Percentiles rank a stretch among this genome's conserved stretches.
These are phyloP conservation scores for Eucalyptus coolabah DNA, from an alignment of 345 rosid species.

Conservation along the genomic window DNA sequence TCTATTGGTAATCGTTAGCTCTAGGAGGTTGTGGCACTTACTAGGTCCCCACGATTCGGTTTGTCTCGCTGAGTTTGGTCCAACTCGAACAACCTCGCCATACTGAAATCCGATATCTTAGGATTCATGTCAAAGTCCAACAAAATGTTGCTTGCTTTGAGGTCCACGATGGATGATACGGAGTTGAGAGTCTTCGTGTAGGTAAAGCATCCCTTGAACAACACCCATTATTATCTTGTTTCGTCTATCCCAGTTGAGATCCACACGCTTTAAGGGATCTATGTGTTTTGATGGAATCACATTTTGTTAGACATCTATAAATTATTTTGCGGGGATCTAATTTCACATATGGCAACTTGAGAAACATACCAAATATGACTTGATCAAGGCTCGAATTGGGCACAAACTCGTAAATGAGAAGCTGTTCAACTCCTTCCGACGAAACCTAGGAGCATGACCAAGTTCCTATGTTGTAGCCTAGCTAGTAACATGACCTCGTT, in stretches of 20 bases:
- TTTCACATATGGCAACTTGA: not conserved
- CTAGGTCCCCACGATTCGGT: constrained; percentile 24
- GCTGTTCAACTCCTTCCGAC: constrained; percentile 18
- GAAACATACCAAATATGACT: constrained; percentile 19
- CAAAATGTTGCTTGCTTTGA: constrained; percentile 33
- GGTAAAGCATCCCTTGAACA: constrained; percentile 31
- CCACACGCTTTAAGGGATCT: constrained; percentile 5
- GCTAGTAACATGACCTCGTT: constrained; percentile 25
- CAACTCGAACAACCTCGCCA: constrained; percentile 21
- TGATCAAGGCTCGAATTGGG: constrained; percentile 27
- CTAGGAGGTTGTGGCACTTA: not conserved
- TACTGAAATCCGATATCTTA: constrained; percentile 38
- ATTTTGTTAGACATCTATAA: too few relatives aligned
- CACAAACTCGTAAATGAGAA: constrained; percentile 31
- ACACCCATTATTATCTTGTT: constrained; percentile 23
- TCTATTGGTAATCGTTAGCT: not conserved
- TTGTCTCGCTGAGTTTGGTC: constrained; percentile 26
- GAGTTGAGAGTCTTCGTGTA: constrained; percentile 30
- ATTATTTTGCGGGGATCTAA: not conserved
- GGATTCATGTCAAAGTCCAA: constrained; percentile 29
- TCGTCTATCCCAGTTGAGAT: constrained; percentile 17
- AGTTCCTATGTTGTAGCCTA: constrained; percentile 28
- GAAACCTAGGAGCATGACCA: constrained; percentile 26
- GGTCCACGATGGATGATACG: constrained; percentile 33
- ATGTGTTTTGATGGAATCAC: not conserved